Percentiles rank a stretch among this genome's conserved stretches.
phyloP scores from a whole-genome alignment of 495 filamentous ascomycete genomes.

The Penicillium riverlandense region DNA sequence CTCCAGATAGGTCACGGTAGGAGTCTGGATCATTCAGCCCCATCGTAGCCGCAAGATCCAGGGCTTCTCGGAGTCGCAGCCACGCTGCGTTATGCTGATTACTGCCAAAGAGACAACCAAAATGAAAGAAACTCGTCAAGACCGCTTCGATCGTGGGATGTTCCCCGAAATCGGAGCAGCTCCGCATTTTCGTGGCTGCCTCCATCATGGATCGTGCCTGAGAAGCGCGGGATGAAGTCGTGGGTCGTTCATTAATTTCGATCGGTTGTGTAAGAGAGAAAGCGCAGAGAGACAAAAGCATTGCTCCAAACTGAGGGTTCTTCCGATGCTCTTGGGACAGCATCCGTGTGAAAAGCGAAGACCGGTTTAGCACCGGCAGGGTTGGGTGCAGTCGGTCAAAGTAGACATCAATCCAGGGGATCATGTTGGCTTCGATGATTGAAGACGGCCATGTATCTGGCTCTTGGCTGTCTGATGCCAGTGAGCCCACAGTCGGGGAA shows the following conservation, averaged over 20 bases:
- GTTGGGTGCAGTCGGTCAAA: conserved; percentile 77
- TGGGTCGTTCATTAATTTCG: conserved; percentile 36
- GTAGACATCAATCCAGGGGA: conserved; percentile 70
- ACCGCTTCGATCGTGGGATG: conserved; percentile 61
- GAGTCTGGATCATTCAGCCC: conserved; percentile 50
- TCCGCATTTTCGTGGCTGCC: conserved; percentile 69
- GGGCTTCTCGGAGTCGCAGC: conserved; percentile 53
- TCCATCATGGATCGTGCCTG: conserved; percentile 59
- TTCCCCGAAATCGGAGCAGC: conserved; percentile 68
- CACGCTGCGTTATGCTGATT: conserved; percentile 50
- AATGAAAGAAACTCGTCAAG: conserved; percentile 74
- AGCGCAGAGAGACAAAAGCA: conserved; percentile 66
- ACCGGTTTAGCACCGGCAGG: conserved; percentile 68
- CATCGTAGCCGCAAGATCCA: conserved; percentile 49
- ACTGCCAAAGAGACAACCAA: conserved; percentile 67
- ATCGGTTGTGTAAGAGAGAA: conserved; percentile 85
- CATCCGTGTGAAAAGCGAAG: conserved; percentile 53
- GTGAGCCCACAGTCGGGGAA: conserved; percentile 12
- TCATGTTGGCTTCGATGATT: conserved; percentile 35
- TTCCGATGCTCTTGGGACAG: conserved; percentile 54
- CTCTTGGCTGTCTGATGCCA: conserved; percentile 14
- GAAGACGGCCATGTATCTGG: conserved; percentile 26
- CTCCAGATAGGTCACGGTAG: conserved; percentile 35
- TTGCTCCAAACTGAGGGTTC: conserved; percentile 62
- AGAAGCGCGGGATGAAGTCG: conserved; percentile 38